phyloP scores from a whole-genome alignment of 176 grass and related monocot genomes.

The Chloris gayana region DNA sequence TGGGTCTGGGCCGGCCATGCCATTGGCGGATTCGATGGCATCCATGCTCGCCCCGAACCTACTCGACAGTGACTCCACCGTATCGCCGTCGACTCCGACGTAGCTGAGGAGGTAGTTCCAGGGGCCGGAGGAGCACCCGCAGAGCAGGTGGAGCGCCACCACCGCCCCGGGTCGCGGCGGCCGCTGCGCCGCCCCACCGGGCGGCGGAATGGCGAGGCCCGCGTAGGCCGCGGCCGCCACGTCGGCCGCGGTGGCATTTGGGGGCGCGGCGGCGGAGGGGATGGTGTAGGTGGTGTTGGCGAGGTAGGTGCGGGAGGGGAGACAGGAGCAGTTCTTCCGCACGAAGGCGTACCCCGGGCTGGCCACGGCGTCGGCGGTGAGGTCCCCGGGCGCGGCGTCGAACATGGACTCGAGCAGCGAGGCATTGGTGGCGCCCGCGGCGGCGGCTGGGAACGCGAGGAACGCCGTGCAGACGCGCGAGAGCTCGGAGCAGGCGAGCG shows the following conservation, averaged over 20 bases:
- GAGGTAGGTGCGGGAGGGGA: conserved; percentile 75
- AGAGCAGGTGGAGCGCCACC: conserved; percentile 85
- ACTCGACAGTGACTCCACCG: conserved; percentile 80
- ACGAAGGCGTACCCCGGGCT: conserved; percentile 90
- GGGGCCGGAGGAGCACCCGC: conserved; percentile 81
- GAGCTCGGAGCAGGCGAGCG: conserved; percentile 83
- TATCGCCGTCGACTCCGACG: conserved; percentile 77
- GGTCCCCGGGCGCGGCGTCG: conserved; percentile 68
- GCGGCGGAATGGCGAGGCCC: conserved; percentile 62
- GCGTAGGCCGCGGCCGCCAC: conserved; percentile 58
- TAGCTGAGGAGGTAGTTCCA: conserved; percentile 99
- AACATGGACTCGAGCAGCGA: conserved; percentile 83
- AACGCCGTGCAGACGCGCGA: conserved; percentile 94
- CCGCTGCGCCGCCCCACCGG: conserved; percentile 47
- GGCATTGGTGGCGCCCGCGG: conserved; percentile 34
- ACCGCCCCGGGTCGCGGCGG: conserved; percentile 60
- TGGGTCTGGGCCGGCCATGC: conserved; percentile 70
- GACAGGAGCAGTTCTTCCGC: conserved; percentile 98
- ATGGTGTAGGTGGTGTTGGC: conserved; percentile 87
- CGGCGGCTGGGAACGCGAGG: conserved; percentile 66
- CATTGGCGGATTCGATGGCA: conserved; percentile 89
- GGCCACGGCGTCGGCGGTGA: conserved; percentile 74
- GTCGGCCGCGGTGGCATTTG: conserved; percentile 47
- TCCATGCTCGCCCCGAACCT: conserved; percentile 98
- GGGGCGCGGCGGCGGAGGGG: conserved; percentile 37